Evolutionary conservation across 2,329 filamentous ascomycete genomes (phyloP).

Genomic region (Aspergillus sp.): DNA sequence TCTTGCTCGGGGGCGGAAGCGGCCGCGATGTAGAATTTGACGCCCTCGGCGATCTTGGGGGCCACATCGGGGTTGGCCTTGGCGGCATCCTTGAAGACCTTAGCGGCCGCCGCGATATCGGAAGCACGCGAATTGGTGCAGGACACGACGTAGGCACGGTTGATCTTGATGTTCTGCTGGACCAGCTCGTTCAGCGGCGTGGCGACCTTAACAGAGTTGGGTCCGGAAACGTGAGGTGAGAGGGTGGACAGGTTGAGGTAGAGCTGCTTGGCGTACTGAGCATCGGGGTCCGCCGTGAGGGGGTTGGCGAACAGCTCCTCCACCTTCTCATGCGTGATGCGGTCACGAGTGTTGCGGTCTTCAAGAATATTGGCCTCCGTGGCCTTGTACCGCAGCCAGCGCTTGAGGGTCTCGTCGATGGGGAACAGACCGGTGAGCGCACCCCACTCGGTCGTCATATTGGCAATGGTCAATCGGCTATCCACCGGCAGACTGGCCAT

Average conservation of each 20-base stretch:
- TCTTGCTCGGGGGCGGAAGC: slow-evolving; percentile 77
- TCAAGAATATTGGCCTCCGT: neutral
- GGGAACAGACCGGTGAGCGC: slow-evolving; percentile 76
- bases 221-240: slow-evolving; percentile 79
- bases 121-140: slow-evolving; percentile 86
- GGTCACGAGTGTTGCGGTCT: slow-evolving; percentile 44
- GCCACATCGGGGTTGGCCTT: slow-evolving; percentile 58
- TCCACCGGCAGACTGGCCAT: slow-evolving; percentile 71
- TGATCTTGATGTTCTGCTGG: slow-evolving; percentile 68
- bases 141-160: slow-evolving; percentile 84
- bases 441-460: slow-evolving; percentile 84
- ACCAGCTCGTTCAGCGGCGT: slow-evolving; percentile 75
- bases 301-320: slow-evolving; percentile 70
- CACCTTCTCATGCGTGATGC: slow-evolving; percentile 71
- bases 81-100: slow-evolving; percentile 78
- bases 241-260: slow-evolving; percentile 81
- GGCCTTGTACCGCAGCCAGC: slow-evolving; percentile 63
- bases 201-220: slow-evolving; percentile 86
- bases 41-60: slow-evolving; percentile 70
- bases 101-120: slow-evolving; percentile 77
- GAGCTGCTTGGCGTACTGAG: slow-evolving; percentile 78
- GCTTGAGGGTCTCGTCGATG: slow-evolving; percentile 68
- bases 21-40: slow-evolving; percentile 86
- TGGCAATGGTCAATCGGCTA: slow-evolving; percentile 65
- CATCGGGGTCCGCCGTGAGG: slow-evolving; percentile 70